Percentiles rank a stretch among this genome's conserved stretches.
These are phyloP conservation scores for Debaryomyces maramus DNA, from an alignment of 805 yeast species.

Conservation along the genomic window DNA sequence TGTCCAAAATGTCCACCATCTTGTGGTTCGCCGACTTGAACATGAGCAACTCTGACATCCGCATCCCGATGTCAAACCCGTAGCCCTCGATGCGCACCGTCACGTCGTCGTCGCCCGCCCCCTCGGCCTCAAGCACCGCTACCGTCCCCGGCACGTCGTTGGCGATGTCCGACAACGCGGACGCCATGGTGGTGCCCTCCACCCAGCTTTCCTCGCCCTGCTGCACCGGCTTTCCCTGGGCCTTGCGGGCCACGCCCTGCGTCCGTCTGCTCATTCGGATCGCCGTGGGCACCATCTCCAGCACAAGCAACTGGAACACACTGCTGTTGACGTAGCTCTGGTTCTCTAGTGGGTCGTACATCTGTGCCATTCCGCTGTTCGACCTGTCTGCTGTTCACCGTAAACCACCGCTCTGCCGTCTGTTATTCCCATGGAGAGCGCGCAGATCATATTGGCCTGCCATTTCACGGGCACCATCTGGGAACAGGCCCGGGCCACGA, in stretches of 20 bases:
- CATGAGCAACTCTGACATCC: conserved; percentile 50
- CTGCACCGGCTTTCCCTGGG: conserved; percentile 33
- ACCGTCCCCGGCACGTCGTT: conserved; percentile 46
- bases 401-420: too few species aligned
- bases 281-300: conserved; percentile 75
- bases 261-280: conserved; percentile 61
- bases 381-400: too few species aligned
- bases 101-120: conserved; percentile 48
- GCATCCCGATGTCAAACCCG: conserved; percentile 70
- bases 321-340: conserved; percentile 50
- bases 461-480: too few species aligned
- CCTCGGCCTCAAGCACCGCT: conserved; percentile 34
- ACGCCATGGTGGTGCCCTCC: conserved; percentile 10
- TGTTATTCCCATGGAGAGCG: too few species aligned
- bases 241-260: too few species aligned
- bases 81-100: conserved; percentile 61
- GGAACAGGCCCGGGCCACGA: too few species aligned
- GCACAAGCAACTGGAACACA: conserved; percentile 63
- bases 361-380: too few species aligned
- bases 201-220: conserved; percentile 5
- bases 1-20: conserved; percentile 65
- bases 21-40: conserved; percentile 37
- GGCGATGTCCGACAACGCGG: conserved; percentile 28
- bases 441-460: too few species aligned
- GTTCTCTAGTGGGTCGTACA: conserved; percentile 19